These are phyloP conservation scores for Urochloa ruziziensis DNA, from an alignment of 176 grass and related monocot genomes.

Conservation along the genomic window DNA sequence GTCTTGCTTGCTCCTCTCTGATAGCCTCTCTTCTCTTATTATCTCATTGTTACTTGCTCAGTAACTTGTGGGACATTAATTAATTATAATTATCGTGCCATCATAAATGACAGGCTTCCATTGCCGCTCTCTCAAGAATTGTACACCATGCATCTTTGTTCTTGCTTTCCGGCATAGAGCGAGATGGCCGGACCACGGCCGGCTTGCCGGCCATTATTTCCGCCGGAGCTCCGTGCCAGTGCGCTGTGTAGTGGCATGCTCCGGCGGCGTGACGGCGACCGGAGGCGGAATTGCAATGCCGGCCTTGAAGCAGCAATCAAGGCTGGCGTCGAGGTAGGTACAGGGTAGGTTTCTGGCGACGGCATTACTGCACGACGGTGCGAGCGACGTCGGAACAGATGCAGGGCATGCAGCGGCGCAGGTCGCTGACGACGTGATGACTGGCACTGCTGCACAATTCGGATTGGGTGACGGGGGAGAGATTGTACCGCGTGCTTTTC, in stretches of 20 bases:
- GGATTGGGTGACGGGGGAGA: background rate
- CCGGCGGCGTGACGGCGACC: background rate
- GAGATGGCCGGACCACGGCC: background rate
- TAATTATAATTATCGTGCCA: background rate
- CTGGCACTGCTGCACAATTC: background rate
- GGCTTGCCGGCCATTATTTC: background rate
- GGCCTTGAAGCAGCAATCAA: background rate
- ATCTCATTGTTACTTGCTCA: background rate
- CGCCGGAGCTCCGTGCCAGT: background rate
- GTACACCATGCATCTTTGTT: background rate
- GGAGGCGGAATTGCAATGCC: background rate
- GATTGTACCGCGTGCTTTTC: background rate
- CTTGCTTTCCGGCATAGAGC: background rate
- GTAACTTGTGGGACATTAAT: background rate
- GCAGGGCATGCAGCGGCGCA: background rate
- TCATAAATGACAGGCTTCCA: background rate
- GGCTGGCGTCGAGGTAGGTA: background rate
- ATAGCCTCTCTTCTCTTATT: background rate
- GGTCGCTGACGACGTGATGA: background rate
- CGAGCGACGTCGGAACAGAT: background rate
- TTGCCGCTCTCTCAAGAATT: background rate
- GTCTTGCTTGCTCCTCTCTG: background rate
- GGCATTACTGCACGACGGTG: background rate
- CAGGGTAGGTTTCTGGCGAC: background rate
- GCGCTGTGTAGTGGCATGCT: background rate